Evolutionary conservation across 148 eudicot species (phyloP), one percentile per base, ranked within the genome.

Genomic region (Silene conica): DNA sequence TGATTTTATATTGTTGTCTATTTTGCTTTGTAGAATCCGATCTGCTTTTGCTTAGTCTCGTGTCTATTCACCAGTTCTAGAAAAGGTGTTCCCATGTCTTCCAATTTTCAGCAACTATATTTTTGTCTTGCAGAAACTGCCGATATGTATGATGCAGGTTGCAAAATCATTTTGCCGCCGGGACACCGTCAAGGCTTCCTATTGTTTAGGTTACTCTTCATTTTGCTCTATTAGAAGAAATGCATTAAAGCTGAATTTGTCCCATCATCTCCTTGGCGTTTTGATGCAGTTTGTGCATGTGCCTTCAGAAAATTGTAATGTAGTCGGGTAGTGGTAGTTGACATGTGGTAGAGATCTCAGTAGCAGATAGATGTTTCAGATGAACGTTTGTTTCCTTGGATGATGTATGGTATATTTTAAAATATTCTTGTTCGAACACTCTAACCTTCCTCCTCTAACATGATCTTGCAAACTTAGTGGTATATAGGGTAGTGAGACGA

Each of bases 291-390:
- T 45, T 57, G 65, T 77, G 66, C 54, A 71, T 57, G 20, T 31
- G 5, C 34, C 34, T 31, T 31, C 15, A 72, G 21, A 57, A 18
- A 28, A 20, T 62, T 68, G 78, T 79, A 64, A 25, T 75, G 71
- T 71, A 43, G 11, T 13, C 55, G 15, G 13, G 70, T 67, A 75
- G 79, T 55, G 14, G 72, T 64, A 75, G 68, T 55, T 55, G 14
- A 57, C 61, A 34, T 41, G 73, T 15, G 52, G 70, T 61, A n/a
- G 21, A 34, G 52, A 31, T 31, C 0, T 13, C 14, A 15, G 61
- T 15, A 60, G 28, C 69, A 48, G 34, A 56, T 69, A 31, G 34
- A 31, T 31, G 34, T 31, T 31, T 31, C 34, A 31, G 34, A 31
- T 31, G 34, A 31, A 31, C 34, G 34, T 31, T 31, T 31, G 34